Percentiles rank a stretch among this genome's conserved stretches.
These are phyloP conservation scores for Colletotrichum sp. DNA, from an alignment of 2,329 filamentous ascomycete species.

Conservation along the genomic window DNA sequence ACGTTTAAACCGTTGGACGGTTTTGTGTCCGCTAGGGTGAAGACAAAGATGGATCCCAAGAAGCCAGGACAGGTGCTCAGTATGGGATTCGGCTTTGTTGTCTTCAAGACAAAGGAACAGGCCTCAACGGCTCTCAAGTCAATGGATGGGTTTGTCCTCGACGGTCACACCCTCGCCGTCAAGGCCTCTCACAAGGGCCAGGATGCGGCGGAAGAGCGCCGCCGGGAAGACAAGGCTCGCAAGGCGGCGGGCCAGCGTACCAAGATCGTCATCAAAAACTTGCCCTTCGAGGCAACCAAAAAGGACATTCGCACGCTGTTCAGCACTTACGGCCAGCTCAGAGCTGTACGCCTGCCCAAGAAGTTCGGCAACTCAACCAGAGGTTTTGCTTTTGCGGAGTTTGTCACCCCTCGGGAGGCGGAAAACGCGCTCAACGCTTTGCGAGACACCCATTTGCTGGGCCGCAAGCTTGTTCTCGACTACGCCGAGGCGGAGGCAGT, in stretches of 20 bases:
- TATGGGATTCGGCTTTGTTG: slow-evolving; percentile 97
- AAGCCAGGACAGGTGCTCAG: slow-evolving; percentile 85
- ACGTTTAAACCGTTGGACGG: slow-evolving; percentile 83
- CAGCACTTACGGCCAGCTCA: slow-evolving; percentile 88
- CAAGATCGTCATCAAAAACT: slow-evolving; percentile 97
- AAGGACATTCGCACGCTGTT: slow-evolving; percentile 89
- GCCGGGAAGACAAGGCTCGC: slow-evolving; percentile 82
- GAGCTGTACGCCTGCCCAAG: slow-evolving; percentile 91
- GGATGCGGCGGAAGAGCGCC: slow-evolving; percentile 87
- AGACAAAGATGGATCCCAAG: slow-evolving; percentile 94
- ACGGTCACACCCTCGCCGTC: slow-evolving; percentile 84
- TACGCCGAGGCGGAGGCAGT: slow-evolving; percentile 88
- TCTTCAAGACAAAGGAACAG: slow-evolving; percentile 80
- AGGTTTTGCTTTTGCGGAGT: slow-evolving; percentile 97
- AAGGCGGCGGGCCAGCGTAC: slow-evolving; percentile 78
- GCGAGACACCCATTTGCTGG: slow-evolving; percentile 90
- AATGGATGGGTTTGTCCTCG: slow-evolving; percentile 91
- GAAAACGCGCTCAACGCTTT: slow-evolving; percentile 89
- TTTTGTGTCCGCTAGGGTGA: slow-evolving; percentile 88
- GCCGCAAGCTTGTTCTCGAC: slow-evolving; percentile 86
- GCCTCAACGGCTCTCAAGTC: slow-evolving; percentile 79
- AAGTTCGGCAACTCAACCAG: slow-evolving; percentile 90
- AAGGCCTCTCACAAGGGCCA: slow-evolving; percentile 86
- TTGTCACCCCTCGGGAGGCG: slow-evolving; percentile 89
- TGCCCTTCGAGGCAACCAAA: slow-evolving; percentile 94